phyloP scores from a whole-genome alignment of 2,329 filamentous ascomycete species.

The Zasmidium citrigriseum region DNA sequence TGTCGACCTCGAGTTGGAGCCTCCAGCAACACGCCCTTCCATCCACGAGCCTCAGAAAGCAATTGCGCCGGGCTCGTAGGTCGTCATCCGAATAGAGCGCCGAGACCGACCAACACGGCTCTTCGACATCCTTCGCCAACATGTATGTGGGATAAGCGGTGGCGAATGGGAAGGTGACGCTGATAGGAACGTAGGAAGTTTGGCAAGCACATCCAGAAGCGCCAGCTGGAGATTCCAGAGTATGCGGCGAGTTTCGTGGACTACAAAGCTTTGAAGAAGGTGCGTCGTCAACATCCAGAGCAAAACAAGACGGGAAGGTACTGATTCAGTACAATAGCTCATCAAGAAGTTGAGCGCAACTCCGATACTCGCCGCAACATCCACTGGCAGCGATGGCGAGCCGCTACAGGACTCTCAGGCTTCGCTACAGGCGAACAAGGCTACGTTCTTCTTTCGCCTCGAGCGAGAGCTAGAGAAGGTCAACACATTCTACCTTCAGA shows the following conservation, averaged over 20 bases:
- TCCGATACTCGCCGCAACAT: conserved; percentile 74
- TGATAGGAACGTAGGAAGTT: conserved; percentile 75
- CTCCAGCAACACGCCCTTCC: background rate
- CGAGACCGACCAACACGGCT: background rate
- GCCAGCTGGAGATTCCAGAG: conserved; percentile 97
- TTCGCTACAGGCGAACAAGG: conserved; percentile 92
- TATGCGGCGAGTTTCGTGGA: conserved; percentile 99
- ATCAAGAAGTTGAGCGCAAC: conserved; percentile 98
- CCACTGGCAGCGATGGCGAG: conserved; percentile 50
- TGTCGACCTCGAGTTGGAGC: conserved; percentile 5
- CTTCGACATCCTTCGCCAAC: background rate
- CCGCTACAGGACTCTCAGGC: conserved; percentile 73
- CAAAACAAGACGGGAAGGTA: background rate
- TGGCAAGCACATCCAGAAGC: conserved; percentile 98
- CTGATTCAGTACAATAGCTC: conserved; percentile 60
- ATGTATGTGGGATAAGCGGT: conserved; percentile 6
- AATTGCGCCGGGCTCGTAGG: background rate
- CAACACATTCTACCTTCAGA: conserved; percentile 96
- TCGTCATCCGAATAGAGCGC: conserved; percentile 3
- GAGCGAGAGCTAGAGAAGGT: conserved; percentile 98
- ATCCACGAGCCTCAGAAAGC: conserved; percentile 8
- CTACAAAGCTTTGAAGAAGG: conserved; percentile 99
- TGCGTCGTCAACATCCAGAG: conserved; percentile 38
- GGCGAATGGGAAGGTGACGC: conserved; percentile 3
- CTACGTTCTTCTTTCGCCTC: conserved; percentile 97